A percentile compares a stretch with the other conserved stretches of the same genome.
phyloP scores from a whole-genome alignment of 768 basidiomycete species.

The Roridomyces roridus region DNA sequence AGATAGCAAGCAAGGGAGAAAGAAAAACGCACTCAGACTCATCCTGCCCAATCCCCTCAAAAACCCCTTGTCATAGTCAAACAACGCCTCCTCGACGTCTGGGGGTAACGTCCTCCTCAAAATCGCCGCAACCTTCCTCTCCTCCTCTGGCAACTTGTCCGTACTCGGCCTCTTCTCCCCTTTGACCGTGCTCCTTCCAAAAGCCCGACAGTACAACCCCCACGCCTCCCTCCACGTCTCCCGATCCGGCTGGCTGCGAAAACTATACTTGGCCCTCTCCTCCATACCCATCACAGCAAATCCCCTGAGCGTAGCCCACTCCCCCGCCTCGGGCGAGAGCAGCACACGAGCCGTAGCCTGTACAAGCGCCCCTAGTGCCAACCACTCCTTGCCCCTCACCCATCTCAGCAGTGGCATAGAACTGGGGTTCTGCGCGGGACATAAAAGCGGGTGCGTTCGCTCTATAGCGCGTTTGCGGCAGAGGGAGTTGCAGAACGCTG shows the following conservation, averaged over 20 bases:
- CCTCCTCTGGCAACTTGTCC: slow-evolving; percentile 57
- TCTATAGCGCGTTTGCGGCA: slow-evolving; percentile 68
- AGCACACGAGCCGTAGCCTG: slow-evolving; percentile 71
- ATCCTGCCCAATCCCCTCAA: slow-evolving; percentile 75
- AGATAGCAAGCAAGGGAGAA: slow-evolving; percentile 5
- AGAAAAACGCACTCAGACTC: slow-evolving; percentile 68
- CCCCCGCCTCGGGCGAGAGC: slow-evolving; percentile 56
- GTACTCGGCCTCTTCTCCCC: not conserved
- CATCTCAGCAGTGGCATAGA: slow-evolving; percentile 64
- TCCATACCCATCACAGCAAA: slow-evolving; percentile 83
- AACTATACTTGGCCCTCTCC: slow-evolving; percentile 62
- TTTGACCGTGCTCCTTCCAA: slow-evolving; percentile 36
- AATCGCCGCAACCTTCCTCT: slow-evolving; percentile 64
- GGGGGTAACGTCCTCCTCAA: slow-evolving; percentile 54
- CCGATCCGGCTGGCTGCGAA: slow-evolving; percentile 64
- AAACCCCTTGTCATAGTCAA: slow-evolving; percentile 76
- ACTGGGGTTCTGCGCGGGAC: slow-evolving; percentile 76
- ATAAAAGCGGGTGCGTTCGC: slow-evolving; percentile 73
- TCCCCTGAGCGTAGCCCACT: slow-evolving; percentile 59
- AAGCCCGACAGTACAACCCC: slow-evolving; percentile 61
- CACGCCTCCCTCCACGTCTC: slow-evolving; percentile 73
- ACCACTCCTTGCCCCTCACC: slow-evolving; percentile 68
- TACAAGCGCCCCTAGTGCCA: slow-evolving; percentile 76
- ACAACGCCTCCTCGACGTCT: slow-evolving; percentile 62
- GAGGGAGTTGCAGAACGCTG: slow-evolving; percentile 81